These are phyloP conservation scores for Thelonectria rubi DNA, from an alignment of 2,329 filamentous ascomycete genomes.

Conservation along the genomic window DNA sequence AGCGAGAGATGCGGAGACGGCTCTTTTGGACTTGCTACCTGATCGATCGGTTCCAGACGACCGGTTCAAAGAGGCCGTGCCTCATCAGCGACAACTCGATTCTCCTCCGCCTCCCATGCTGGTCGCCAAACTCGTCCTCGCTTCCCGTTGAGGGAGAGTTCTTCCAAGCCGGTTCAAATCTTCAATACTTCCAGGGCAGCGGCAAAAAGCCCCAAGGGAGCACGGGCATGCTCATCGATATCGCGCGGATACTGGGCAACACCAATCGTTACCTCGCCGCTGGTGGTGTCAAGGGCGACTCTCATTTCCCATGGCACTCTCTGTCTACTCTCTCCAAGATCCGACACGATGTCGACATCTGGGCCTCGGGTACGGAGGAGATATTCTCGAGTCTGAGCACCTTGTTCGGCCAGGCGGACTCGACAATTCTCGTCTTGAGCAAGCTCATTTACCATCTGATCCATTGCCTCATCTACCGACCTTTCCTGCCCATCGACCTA, in stretches of 20 bases:
- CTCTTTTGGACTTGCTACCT: conserved; percentile 91
- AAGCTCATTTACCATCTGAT: conserved; percentile 89
- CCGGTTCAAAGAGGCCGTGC: conserved; percentile 84
- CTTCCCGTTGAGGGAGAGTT: conserved; percentile 79
- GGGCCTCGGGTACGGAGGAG: conserved; percentile 83
- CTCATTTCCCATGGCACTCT: conserved; percentile 90
- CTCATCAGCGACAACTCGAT: conserved; percentile 81
- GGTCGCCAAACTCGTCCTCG: conserved; percentile 69
- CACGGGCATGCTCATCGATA: conserved; percentile 84
- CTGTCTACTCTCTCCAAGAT: conserved; percentile 88
- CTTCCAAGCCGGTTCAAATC: conserved; percentile 81
- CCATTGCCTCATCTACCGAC: conserved; percentile 86
- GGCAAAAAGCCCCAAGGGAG: conserved; percentile 78
- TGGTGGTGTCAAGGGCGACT: conserved; percentile 87
- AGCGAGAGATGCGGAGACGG: conserved; percentile 80
- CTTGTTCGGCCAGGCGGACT: conserved; percentile 80
- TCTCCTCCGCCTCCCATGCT: conserved; percentile 77
- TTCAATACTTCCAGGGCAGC: conserved; percentile 75
- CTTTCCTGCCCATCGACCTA: conserved; percentile 85
- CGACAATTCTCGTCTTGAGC: conserved; percentile 80
- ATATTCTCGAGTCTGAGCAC: conserved; percentile 79
- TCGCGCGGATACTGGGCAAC: conserved; percentile 81
- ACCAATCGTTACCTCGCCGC: conserved; percentile 86
- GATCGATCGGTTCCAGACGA: conserved; percentile 83
- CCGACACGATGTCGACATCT: conserved; percentile 83